phyloP scores from a whole-genome alignment of 345 rosid genomes.

The Eutrema yunnanense region DNA sequence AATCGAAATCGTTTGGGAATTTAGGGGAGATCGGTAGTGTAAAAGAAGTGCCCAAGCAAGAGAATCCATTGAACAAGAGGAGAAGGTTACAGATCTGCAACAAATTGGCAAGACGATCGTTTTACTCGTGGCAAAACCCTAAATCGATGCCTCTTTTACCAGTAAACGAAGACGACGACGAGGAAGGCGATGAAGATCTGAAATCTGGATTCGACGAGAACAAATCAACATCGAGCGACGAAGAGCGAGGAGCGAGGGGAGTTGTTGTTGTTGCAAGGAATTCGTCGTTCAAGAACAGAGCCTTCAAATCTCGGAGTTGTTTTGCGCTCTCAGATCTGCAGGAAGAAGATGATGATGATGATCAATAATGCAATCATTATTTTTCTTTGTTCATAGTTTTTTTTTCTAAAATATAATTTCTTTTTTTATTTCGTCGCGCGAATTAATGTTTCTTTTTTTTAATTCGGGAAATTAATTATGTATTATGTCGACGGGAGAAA shows the following conservation, averaged over 20 bases:
- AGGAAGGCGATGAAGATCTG: conserved; percentile 18
- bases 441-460: conserved; percentile 15
- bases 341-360: conserved; percentile 31
- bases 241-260: neutral
- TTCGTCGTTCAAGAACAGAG: conserved; percentile 26
- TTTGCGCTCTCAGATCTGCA: conserved; percentile 64
- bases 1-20: conserved; percentile 79
- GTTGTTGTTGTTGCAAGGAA: conserved; percentile 2
- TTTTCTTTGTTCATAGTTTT: conserved; percentile 27
- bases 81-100: conserved; percentile 55
- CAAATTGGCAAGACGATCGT: conserved; percentile 43
- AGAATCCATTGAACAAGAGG: conserved; percentile 77
- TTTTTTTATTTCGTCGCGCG: conserved; percentile 5
- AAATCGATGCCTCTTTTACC: conserved; percentile 82
- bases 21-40: conserved; percentile 48
- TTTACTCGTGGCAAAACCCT: conserved; percentile 60
- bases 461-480: conserved; percentile 7
- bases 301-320: conserved; percentile 52
- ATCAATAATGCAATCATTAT: conserved; percentile 17
- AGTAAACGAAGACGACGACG: conserved; percentile 35
- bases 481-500: conserved; percentile 19
- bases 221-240: conserved; percentile 18
- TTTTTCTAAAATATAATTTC: conserved; percentile 2
- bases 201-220: conserved; percentile 23
- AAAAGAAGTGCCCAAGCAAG: conserved; percentile 65